phyloP scores from a whole-genome alignment of 345 rosid genomes.

The Eucalyptus caleyi region DNA sequence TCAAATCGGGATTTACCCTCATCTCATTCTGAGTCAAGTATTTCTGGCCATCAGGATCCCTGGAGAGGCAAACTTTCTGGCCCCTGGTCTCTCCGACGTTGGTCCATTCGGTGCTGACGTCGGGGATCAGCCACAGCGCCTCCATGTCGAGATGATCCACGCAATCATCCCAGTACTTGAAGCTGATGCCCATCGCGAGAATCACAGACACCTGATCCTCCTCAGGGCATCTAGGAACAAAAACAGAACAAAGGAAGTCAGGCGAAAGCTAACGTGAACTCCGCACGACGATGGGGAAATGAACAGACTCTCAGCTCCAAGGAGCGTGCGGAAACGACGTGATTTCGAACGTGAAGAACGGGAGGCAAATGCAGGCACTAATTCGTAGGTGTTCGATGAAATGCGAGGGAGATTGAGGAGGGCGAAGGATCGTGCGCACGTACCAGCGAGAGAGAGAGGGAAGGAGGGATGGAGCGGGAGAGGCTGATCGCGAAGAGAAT shows the following conservation, averaged over 20 bases:
- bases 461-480: background rate
- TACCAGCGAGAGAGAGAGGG: too few relatives aligned
- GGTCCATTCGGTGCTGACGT: slow-evolving; percentile 71
- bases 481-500: background rate
- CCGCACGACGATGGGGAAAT: background rate
- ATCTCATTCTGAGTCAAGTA: slow-evolving; percentile 89
- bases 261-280: background rate
- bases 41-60: slow-evolving; percentile 92
- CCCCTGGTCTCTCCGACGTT: slow-evolving; percentile 77
- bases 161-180: slow-evolving; percentile 86
- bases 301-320: background rate
- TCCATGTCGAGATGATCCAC: slow-evolving; percentile 53
- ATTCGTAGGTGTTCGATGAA: background rate
- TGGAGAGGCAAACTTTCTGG: slow-evolving; percentile 74
- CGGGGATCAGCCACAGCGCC: slow-evolving; percentile 77
- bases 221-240: background rate
- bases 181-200: slow-evolving; percentile 51
- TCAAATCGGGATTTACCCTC: slow-evolving; percentile 29
- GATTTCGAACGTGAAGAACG: background rate
- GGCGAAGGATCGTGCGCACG: background rate
- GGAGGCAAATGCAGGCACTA: background rate
- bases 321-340: background rate
- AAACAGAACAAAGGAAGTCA: background rate
- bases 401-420: background rate
- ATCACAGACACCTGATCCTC: background rate